Percentiles rank a stretch among this genome's conserved stretches.
Evolutionary conservation across 2,329 filamentous ascomycete genomes (phyloP).

Genomic region (Colletotrichum horii): DNA sequence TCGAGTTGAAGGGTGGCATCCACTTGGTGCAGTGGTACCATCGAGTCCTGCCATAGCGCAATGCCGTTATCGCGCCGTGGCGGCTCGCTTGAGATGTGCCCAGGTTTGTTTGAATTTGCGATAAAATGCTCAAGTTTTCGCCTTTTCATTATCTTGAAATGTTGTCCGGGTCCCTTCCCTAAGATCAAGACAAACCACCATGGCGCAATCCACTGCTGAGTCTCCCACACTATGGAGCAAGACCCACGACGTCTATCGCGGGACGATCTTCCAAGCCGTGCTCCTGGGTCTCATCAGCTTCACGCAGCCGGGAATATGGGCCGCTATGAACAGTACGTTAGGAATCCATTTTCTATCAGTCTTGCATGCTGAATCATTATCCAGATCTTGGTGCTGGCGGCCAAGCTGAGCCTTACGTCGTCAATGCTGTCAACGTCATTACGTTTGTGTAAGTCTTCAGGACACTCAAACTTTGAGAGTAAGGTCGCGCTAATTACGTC

Average conservation of each 20-base stretch:
- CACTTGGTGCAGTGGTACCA: slow-evolving; percentile 15
- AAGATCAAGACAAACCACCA: not conserved
- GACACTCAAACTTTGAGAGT: rapidly evolving
- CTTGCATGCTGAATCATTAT: not conserved
- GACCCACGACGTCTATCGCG: slow-evolving; percentile 36
- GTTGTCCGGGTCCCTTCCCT: not conserved
- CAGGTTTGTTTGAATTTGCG: not conserved
- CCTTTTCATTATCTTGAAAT: not conserved
- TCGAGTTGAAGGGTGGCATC: not conserved
- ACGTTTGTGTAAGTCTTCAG: not conserved
- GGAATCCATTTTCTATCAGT: not conserved
- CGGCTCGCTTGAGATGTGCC: not conserved
- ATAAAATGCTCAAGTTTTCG: not conserved
- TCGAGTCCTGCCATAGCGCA: slow-evolving; percentile 10
- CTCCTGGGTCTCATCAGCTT: slow-evolving; percentile 48
- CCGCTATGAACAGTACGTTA: slow-evolving; percentile 5
- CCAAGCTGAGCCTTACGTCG: slow-evolving; percentile 9
- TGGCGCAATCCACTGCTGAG: not conserved
- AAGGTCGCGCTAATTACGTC: rapidly evolving
- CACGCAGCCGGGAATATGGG: slow-evolving; percentile 50
- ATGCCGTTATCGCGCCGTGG: not conserved
- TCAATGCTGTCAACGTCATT: slow-evolving; percentile 2
- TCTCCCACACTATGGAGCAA: not conserved
- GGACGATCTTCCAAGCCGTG: slow-evolving; percentile 50
- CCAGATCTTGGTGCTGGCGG: slow-evolving; percentile 4